phyloP scores from a whole-genome alignment of 805 yeast species.

The Candida mattraensis region DNA sequence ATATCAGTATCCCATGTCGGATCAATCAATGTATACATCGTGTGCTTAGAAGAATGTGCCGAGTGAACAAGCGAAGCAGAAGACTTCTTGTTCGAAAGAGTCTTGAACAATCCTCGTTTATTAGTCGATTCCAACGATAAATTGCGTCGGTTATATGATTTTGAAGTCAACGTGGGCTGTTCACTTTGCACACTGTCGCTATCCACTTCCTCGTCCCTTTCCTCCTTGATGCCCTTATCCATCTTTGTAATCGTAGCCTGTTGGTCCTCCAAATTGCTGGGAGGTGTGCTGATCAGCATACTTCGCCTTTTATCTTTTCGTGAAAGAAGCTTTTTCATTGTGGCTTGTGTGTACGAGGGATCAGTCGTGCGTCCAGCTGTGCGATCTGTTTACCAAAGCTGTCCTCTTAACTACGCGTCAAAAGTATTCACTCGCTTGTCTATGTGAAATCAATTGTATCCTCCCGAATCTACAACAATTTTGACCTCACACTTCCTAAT shows the following conservation, averaged over 20 bases:
- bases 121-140: slow-evolving; percentile 7
- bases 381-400: too few species aligned
- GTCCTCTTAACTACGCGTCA: too few species aligned
- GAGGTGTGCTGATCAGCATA: slow-evolving; percentile 6
- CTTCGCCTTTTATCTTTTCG: slow-evolving; percentile 30
- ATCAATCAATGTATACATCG: slow-evolving; percentile 24
- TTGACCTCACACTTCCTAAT: too few species aligned
- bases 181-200: slow-evolving; percentile 14
- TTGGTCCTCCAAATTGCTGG: slow-evolving; percentile 10
- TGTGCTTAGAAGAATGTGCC: slow-evolving; percentile 7
- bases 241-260: too few species aligned
- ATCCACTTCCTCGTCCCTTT: slow-evolving; percentile 3
- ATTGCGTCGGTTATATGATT: slow-evolving; percentile 3
- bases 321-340: slow-evolving; percentile 37
- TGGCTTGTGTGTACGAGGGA: too few species aligned
- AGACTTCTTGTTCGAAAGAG: slow-evolving; percentile 19
- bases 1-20: slow-evolving; percentile 35
- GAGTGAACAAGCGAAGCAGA: slow-evolving; percentile 17
- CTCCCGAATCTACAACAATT: too few species aligned
- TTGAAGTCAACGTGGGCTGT: neutral
- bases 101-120: slow-evolving; percentile 18
- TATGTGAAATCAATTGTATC: too few species aligned
- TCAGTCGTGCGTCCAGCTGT: too few species aligned
- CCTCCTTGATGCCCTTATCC: too few species aligned
- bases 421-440: too few species aligned